These are phyloP conservation scores for Closterium sp. DNA, from an alignment of 139 green algal genomes.

Conservation along the genomic window DNA sequence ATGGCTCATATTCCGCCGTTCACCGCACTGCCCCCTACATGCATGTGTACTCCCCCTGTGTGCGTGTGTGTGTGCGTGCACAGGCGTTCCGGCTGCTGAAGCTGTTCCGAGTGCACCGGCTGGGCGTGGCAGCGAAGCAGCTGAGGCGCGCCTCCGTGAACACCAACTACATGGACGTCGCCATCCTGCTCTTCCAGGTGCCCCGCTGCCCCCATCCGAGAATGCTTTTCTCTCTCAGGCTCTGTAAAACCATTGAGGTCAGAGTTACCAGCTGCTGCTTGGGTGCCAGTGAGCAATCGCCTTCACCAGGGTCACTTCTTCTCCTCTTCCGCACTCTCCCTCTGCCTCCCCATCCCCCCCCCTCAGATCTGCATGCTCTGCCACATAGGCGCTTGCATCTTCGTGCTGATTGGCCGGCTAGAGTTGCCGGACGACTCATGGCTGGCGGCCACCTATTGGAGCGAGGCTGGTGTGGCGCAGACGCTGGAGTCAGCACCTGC, in stretches of 20 bases:
- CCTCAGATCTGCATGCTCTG: conserved; percentile 2
- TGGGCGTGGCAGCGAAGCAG: background rate
- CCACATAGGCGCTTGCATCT: background rate
- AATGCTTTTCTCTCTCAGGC: too few relatives aligned
- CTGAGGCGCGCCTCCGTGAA: background rate
- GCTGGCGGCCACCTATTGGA: background rate
- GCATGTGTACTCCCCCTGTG: background rate
- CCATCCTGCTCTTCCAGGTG: background rate
- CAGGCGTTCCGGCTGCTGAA: conserved; percentile 6
- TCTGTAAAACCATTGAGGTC: too few relatives aligned
- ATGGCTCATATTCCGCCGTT: too few relatives aligned
- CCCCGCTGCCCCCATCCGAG: too few relatives aligned
- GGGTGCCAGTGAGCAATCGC: too few relatives aligned
- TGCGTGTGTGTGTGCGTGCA: background rate
- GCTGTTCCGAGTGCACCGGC: conserved; percentile 7
- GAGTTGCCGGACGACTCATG: background rate
- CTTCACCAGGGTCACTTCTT: too few relatives aligned
- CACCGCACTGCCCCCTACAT: background rate
- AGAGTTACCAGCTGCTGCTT: too few relatives aligned
- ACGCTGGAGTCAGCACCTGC: background rate
- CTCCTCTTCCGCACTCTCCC: background rate
- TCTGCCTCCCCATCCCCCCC: background rate
- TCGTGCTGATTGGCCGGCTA: background rate
- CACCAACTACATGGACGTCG: background rate
- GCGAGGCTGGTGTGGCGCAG: background rate